Evolutionary conservation across 495 filamentous ascomycete genomes (phyloP).

Genomic region (Penicillium coprophilum): DNA sequence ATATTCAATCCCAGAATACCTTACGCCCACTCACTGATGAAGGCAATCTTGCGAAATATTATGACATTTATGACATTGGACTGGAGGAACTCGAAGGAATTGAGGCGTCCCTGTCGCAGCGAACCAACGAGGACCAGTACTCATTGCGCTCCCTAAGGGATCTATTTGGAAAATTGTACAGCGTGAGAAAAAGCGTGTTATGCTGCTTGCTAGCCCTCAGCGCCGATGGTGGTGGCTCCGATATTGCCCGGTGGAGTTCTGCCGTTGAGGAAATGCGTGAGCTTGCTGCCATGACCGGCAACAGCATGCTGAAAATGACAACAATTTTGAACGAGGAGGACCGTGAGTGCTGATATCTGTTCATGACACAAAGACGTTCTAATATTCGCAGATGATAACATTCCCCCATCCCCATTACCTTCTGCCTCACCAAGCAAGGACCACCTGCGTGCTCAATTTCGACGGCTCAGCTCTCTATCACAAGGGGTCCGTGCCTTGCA

Average conservation of each 20-base stretch:
- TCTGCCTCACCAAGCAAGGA: constrained; percentile 76
- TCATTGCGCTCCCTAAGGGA: constrained; percentile 78
- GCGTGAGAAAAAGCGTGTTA: constrained; percentile 75
- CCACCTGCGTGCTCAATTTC: constrained; percentile 76
- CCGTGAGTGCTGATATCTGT: constrained; percentile 50
- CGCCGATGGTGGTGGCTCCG: constrained; percentile 77
- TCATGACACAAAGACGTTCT: constrained; percentile 23
- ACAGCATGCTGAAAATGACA: constrained; percentile 57
- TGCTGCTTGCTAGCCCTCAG: constrained; percentile 85
- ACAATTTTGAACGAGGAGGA: constrained; percentile 80
- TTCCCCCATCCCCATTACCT: constrained; percentile 63
- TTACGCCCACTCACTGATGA: constrained; percentile 73
- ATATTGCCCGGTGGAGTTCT: constrained; percentile 76
- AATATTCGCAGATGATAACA: constrained; percentile 42
- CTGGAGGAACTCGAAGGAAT: constrained; percentile 72
- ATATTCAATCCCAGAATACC: constrained; percentile 62
- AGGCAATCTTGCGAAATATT: constrained; percentile 81
- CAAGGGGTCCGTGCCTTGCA: constrained; percentile 90
- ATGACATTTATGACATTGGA: constrained; percentile 88
- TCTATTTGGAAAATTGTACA: constrained; percentile 74
- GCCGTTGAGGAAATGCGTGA: constrained; percentile 73
- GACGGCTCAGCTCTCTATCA: constrained; percentile 81
- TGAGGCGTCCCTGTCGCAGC: constrained; percentile 56
- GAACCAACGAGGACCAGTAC: constrained; percentile 69
- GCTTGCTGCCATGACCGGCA: constrained; percentile 56